Base-by-base conservation (phyloP, 257 asterid species). In the Solanum gracilifrons region DNA sequence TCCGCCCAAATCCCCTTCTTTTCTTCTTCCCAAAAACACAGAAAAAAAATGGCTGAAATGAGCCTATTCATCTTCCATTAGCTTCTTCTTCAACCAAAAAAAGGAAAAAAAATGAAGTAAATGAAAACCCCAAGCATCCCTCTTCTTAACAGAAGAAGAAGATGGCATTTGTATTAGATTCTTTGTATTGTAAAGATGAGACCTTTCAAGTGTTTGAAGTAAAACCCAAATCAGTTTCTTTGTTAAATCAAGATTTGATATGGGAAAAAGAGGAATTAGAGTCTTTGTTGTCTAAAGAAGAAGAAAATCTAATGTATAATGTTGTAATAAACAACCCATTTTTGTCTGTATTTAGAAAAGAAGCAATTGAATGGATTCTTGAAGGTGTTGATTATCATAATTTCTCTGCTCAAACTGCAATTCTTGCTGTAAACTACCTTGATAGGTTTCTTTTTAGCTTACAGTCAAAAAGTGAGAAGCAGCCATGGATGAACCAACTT, bases 401-500 rank as follows among this genome's bases (percentile, higher is more conserved):
- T 48, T 96, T 95, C 85, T 92, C 95, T 72, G 88, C 97, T 82
- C 92, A 90, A 87, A 93, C 98, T 90, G 95, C 96, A 41, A 88
- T 96, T 93, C 94, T 94, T 90, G 97, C 98, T 68, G 92, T 93
- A 21, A 92, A 90, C 92, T 96, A 92, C 27, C 74, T 95, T 87
- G 98, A 95, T 87, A 91, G 98, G 72, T 95, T 95, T 88, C 84
- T 39, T 79, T 83, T 89, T 74, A 90, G 86, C 69, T 87, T 71
- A n/a, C 48, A 89, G 58, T 90, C 90, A 68, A 90, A 90, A 13
- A 35, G 73, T 29, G 92, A 88, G 73, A 92, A 92, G 90, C 95
- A 92, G 90, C 95, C 98, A 85, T 95, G 98, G 98, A 92, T 92
- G 93, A 86, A 83, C 76, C 98, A 96, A 7, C 96, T 96, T 12